Conservation (phyloP, 371 early-diverging fungal genomes). For the Smittium mucronatum region DNA sequence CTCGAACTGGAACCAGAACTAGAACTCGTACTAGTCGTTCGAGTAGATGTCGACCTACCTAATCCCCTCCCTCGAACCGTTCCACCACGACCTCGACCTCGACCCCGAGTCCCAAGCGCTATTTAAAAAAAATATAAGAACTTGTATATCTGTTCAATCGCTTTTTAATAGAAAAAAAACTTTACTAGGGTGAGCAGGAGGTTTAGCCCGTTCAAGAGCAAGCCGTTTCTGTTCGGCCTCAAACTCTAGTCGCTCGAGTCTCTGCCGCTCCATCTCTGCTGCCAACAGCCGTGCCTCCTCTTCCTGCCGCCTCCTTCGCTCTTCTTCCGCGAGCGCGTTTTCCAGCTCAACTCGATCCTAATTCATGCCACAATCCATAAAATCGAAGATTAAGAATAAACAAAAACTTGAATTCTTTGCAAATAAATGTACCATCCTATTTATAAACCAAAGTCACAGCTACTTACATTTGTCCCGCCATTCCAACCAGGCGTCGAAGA, state of each 20-base stretch:
- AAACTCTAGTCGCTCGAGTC: slow-evolving; percentile 18
- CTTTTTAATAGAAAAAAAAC: not conserved
- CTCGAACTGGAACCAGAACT: too few relatives aligned
- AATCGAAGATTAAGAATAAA: too few relatives aligned
- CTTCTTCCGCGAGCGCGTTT: slow-evolving; percentile 17
- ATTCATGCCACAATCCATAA: too few relatives aligned
- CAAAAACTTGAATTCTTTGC: too few relatives aligned
- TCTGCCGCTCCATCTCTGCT: slow-evolving; percentile 12
- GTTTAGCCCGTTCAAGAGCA: not conserved
- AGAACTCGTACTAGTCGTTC: too few relatives aligned
- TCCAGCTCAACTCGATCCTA: slow-evolving; percentile 19
- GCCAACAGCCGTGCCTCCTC: slow-evolving; percentile 6
- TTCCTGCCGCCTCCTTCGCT: slow-evolving; percentile 7
- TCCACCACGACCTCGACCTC: too few relatives aligned
- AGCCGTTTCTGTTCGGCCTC: slow-evolving; percentile 12
- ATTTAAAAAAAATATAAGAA: too few relatives aligned
- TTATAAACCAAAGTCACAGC: not conserved
- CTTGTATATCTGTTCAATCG: too few relatives aligned
- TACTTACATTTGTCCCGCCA: slow-evolving; percentile 21
- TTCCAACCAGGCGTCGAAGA: slow-evolving; percentile 25
- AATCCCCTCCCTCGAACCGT: too few relatives aligned
- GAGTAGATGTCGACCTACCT: too few relatives aligned
- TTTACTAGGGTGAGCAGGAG: slow-evolving; percentile 1
- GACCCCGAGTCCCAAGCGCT: too few relatives aligned
- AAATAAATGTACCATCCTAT: slow-evolving; percentile 16